Base-by-base conservation (phyloP, 345 rosid genomes). In the Euphorbia lathyris region DNA sequence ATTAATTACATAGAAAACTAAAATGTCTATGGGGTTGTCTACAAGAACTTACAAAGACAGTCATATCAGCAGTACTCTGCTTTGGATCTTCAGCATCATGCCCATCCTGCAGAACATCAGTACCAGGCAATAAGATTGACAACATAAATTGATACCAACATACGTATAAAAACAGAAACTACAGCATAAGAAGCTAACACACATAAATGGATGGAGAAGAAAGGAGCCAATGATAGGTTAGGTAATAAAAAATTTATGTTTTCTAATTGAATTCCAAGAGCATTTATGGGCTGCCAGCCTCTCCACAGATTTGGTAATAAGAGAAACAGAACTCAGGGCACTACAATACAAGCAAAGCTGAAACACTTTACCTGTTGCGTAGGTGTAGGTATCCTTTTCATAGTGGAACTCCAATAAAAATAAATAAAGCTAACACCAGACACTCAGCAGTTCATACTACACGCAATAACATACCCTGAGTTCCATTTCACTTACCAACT, bases 21-120 rank as follows among this genome's bases (percentile, higher is more conserved):
- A 59, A 50, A 45, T 13, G 8, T 47, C 13, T 32, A 66, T n/a
- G 1, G 53, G 25, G 36, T 55, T 27, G 13, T 30, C 48, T 2
- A 12, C 32, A 27, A 30, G 27, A 58, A 80, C 92, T 86, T 70
- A 88, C 92, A 75, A 86, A 84, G 68, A 57, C 79, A 10, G 88
- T 78, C 90, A 86, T 88, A 59, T 86, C 90, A 51, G 87, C 79
- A 56, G 86, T 80, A 72, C 78, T 82, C 73, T 85, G 88, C 62
- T 84, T 85, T 22, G 78, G 60, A 84, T 86, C 87, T 27, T 76
- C 86, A 34, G 81, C 62, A 75, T 85, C 82, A 29, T 78, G 85
- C 60, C 87, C 84, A 58, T 86, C 90, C 90, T 86, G 81, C 76
- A 23, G 59, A 58, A 32, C 0, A 3, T 8, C 23, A 66, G 36